These are phyloP conservation scores for Hordeum pubiflorum DNA, from an alignment of 202 grass and related monocot species.

Conservation along the genomic window DNA sequence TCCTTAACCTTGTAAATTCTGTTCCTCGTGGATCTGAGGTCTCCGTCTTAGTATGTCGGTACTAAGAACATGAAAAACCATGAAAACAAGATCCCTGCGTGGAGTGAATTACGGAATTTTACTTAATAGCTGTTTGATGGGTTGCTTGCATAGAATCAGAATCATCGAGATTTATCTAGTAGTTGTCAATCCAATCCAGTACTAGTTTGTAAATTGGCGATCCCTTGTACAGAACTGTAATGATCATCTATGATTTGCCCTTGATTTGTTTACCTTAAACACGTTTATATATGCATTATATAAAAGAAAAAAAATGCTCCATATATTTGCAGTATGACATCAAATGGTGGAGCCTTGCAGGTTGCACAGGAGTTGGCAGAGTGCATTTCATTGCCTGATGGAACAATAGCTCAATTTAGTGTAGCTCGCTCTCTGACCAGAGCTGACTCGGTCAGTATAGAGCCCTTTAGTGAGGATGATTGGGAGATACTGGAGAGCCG, in stretches of 20 bases:
- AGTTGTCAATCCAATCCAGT: not conserved
- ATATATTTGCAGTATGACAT: slow-evolving; percentile 18
- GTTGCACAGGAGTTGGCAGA: slow-evolving; percentile 70
- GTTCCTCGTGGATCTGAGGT: not conserved
- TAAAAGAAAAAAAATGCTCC: not conserved
- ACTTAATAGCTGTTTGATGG: not conserved
- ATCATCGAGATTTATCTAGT: not conserved
- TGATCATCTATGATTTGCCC: not conserved
- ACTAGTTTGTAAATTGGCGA: not conserved
- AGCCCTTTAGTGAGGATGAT: slow-evolving; percentile 79
- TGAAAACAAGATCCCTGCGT: not conserved
- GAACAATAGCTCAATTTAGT: slow-evolving; percentile 50
- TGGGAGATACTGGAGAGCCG: slow-evolving; percentile 94
- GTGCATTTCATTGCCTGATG: slow-evolving; percentile 67
- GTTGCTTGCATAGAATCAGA: not conserved
- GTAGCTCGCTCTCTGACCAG: slow-evolving; percentile 55
- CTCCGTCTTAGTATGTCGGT: not conserved
- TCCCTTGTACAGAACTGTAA: not conserved
- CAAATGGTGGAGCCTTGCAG: slow-evolving; percentile 34
- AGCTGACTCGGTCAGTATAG: slow-evolving; percentile 65
- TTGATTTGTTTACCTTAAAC: not conserved
- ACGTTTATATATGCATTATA: not conserved
- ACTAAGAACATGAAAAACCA: too few species aligned
- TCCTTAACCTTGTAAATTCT: not conserved
- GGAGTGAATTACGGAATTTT: not conserved